Base-by-base conservation (phyloP, 768 basidiomycete genomes). In the Paxillus rubicundulus region DNA sequence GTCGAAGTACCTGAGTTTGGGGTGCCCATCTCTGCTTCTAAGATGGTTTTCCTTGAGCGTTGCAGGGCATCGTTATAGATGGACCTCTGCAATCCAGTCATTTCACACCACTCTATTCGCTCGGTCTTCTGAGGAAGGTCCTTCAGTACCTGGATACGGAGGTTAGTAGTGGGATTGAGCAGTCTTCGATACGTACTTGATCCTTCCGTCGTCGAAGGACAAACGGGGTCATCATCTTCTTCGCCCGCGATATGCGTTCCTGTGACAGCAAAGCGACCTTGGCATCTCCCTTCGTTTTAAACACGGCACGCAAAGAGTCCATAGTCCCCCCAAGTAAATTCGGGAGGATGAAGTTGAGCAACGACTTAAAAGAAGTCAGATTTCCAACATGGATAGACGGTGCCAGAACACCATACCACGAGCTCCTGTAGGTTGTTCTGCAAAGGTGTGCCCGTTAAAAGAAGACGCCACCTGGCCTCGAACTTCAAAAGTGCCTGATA, bases 141-240 rank as follows among this genome's bases (percentile, higher is more conserved):
- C 63, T 87, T 86, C 42, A 98, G 78, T 6, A 99, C 96, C 87
- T 93, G 2, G 55, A 3, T 5, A 18, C 4, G 0, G 34, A 17
- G 18, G 20, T 67, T 18, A 59, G 45, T n/a, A 20, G 36, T 21
- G 14, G 5, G 34, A 9, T n/a, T 7, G 30, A 21, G 9, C 21
- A 16, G 7, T n/a, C 28, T 45, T 27, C 2, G 12, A n/a, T 33
- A 55, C 74, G 45, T 61, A 84, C 90, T 74, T 97, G 94, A 62
- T 95, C 93, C 72, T 99, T 99, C 61, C 95, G 82, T 53, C 97
- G 82, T n/a, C 97, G 87, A 17, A 99, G 77, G 20, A 98, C 95
- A 68, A 99, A 99, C 0, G 97, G 97, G 7, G 93, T 97, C 89
- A 99, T 93, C 94, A 99, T 98, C 69, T 92, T 93, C 74, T 98